Evolutionary conservation across 23 red algal genomes (phyloP).

Genomic region (Agarophyton chilense): DNA sequence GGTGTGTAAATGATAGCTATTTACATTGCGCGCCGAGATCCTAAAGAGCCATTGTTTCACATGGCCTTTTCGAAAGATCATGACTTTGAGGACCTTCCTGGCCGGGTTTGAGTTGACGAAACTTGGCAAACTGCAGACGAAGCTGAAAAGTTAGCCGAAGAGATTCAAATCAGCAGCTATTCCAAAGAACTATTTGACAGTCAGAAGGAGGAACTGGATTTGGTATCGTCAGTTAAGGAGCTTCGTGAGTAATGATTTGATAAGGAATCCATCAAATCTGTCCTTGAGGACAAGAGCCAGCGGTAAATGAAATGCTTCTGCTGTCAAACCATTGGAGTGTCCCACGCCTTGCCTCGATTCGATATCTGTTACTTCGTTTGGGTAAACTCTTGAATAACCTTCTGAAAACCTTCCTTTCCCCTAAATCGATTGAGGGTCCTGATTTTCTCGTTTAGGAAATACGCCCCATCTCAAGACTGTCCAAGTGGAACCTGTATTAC

Average conservation of each 20-base stretch:
- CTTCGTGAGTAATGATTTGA: constrained; percentile 18
- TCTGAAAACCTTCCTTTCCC: constrained; percentile 71
- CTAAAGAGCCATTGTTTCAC: constrained; percentile 15
- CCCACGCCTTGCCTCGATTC: no score
- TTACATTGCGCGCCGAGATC: constrained; percentile 23
- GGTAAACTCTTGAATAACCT: constrained; percentile 56
- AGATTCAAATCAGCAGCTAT: background rate
- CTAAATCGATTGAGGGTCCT: constrained; percentile 69
- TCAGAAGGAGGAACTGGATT: background rate
- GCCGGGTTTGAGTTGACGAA: background rate
- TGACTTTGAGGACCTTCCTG: background rate
- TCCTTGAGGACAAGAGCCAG: background rate
- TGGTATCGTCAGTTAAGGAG: no score
- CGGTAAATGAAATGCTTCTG: background rate
- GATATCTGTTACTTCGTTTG: constrained; percentile 30
- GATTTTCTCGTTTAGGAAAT: constrained; percentile 85
- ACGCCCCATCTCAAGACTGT: constrained; percentile 74
- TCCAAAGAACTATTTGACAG: background rate
- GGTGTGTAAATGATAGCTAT: constrained; percentile 33
- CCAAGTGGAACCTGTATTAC: constrained; percentile 89
- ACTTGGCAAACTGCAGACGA: background rate
- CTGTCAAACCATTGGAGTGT: no score
- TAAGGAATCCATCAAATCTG: background rate
- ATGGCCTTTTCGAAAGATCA: constrained; percentile 16
- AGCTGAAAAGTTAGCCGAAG: background rate